Conservation (phyloP, 2,329 filamentous ascomycete genomes). For the Aspergillus ochraceoroseus region DNA sequence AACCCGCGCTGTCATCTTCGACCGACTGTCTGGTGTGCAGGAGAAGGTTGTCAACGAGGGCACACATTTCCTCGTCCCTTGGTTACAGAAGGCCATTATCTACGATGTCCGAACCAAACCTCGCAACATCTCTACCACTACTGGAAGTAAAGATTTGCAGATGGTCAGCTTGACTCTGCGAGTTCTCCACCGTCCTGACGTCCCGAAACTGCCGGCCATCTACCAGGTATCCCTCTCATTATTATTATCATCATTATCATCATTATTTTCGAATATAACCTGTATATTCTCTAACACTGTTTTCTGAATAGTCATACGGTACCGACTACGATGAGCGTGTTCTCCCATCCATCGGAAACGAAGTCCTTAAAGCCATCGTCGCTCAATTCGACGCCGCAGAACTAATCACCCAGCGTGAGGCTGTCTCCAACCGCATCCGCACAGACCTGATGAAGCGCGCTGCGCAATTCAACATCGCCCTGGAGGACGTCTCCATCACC, state of each 20-base stretch:
- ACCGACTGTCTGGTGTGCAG: constrained; percentile 85
- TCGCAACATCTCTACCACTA: constrained; percentile 94
- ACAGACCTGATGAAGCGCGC: constrained; percentile 87
- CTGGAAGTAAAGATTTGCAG: constrained; percentile 97
- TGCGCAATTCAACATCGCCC: constrained; percentile 95
- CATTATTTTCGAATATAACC: too few species aligned
- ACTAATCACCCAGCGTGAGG: constrained; percentile 97
- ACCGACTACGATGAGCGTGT: constrained; percentile 98
- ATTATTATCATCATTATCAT: too few species aligned
- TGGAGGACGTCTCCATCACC: constrained; percentile 98
- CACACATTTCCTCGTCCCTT: constrained; percentile 92
- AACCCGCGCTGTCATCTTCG: constrained; percentile 94
- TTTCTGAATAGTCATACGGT: constrained; percentile 69
- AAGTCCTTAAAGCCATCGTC: constrained; percentile 97
- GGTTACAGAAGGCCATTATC: constrained; percentile 89
- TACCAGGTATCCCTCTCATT: constrained; percentile 80
- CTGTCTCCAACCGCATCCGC: constrained; percentile 90
- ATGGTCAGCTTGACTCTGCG: constrained; percentile 98
- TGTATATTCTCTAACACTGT: neutral
- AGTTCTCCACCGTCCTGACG: constrained; percentile 90
- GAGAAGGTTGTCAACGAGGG: constrained; percentile 90
- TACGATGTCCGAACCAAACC: constrained; percentile 98
- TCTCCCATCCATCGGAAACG: constrained; percentile 96
- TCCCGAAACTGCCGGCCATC: constrained; percentile 89
- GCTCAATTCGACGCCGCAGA: constrained; percentile 98